Evolutionary conservation across 805 yeast genomes (phyloP), one percentile per base, ranked within the genome.

Genomic region (Lachancea waltii): DNA sequence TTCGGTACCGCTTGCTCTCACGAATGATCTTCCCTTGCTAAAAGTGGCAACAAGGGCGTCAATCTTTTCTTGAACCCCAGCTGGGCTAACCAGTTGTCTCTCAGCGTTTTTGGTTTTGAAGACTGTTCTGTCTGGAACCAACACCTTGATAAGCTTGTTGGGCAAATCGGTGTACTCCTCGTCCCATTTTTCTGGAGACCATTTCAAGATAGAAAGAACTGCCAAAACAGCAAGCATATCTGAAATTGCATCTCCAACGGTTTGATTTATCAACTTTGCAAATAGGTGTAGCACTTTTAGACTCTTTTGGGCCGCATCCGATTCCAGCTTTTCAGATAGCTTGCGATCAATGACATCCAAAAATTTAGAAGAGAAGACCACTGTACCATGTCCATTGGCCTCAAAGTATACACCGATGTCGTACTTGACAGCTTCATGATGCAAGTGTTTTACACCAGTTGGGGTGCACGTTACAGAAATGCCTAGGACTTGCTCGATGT

Each of bases 351-450:
- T 50, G n/a, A 67, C 56, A 22, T 56, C 51, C 17, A 61, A 61
- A 39, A 76, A 75, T 10, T 64, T 58, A 1, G 75, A 70, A 4
- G 85, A 77, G 57, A 92, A 92, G 15, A 86, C 68, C 5, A 90
- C 95, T 0, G 98, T 92, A 10, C 98, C 98, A 57, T 92, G 98
- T n/a, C 98, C 98, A 58, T 92, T 92, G 38, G 98, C 98, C 66
- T 92, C 98, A 52, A 92, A 92, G 63, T 92, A 92, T 11, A 92
- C 79, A 18, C 98, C 98, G 44, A 90, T 72, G 53, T 87, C 97
- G 54, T 75, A 92, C 30, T 77, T 71, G 1, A 95, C 92, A 35
- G 87, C 95, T 42, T 64, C 72, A 54, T 90, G 97, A 58, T 92
- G 98, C 46, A 92, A 68, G 64, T 92, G 95, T 62, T 92, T 92